phyloP scores from a whole-genome alignment of 768 basidiomycete species.

The Tephrocybe sp. region DNA sequence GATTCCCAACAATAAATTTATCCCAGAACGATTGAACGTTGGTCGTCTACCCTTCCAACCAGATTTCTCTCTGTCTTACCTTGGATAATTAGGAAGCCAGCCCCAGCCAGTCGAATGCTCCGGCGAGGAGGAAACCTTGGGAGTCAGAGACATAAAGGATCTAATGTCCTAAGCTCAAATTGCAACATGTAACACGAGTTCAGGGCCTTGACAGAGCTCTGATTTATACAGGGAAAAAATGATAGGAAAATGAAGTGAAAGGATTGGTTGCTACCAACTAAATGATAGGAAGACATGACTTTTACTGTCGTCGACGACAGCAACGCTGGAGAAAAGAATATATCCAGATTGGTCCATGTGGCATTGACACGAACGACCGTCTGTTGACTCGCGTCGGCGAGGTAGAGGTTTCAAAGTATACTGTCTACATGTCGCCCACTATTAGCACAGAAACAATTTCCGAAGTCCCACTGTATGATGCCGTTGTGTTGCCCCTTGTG shows the following conservation, averaged over 20 bases:
- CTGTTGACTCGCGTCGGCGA: neutral
- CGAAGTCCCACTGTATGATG: neutral
- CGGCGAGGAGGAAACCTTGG: constrained; percentile 67
- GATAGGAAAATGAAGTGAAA: neutral
- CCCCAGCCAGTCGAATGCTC: constrained; percentile 54
- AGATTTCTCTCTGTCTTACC: neutral
- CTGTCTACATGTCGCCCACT: neutral
- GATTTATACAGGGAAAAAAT: neutral
- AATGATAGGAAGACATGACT: constrained; percentile 3
- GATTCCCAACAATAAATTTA: constrained; percentile 77
- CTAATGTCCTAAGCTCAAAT: too few species aligned
- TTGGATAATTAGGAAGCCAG: constrained; percentile 40
- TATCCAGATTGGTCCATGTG: constrained; percentile 9
- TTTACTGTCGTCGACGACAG: constrained; percentile 5
- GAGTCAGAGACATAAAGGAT: constrained; percentile 30
- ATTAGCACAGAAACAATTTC: neutral
- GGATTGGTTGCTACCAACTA: constrained; percentile 3
- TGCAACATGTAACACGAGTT: too few species aligned
- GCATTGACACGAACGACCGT: constrained; percentile 1
- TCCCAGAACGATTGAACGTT: constrained; percentile 68
- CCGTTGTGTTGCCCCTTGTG: constrained; percentile 1
- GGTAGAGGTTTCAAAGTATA: neutral
- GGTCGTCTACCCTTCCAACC: constrained; percentile 20
- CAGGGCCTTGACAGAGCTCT: too few species aligned
- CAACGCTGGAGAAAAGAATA: constrained; percentile 4